These are phyloP conservation scores for Kuraishia hungarica DNA, from an alignment of 805 yeast species.

Conservation along the genomic window DNA sequence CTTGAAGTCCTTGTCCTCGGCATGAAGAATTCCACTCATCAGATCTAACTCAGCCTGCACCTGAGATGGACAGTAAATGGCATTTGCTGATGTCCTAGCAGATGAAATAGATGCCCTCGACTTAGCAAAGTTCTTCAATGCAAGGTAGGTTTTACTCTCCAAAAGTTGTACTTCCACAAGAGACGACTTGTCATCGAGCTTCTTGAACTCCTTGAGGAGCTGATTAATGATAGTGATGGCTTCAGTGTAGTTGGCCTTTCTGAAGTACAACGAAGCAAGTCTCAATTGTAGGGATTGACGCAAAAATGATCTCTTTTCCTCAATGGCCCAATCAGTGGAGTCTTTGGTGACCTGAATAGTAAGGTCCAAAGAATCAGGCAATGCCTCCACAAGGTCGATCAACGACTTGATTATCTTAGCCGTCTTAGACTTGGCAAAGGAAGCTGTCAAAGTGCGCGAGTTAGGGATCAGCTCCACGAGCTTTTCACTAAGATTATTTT, in stretches of 20 bases:
- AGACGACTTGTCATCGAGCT: conserved; percentile 90
- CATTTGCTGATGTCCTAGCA: conserved; percentile 95
- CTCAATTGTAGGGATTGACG: conserved; percentile 84
- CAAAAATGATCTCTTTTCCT: conserved; percentile 77
- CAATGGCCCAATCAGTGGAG: conserved; percentile 80
- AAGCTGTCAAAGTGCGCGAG: conserved; percentile 57
- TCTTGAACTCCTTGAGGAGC: conserved; percentile 78
- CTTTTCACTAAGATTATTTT: conserved; percentile 35
- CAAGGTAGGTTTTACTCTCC: conserved; percentile 85
- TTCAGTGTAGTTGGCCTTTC: conserved; percentile 53
- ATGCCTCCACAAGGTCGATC: conserved; percentile 66
- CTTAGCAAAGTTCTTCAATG: conserved; percentile 84
- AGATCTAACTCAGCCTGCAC: conserved; percentile 91
- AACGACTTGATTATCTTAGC: conserved; percentile 81
- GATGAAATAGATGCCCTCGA: conserved; percentile 88
- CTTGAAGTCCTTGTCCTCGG: conserved; percentile 93
- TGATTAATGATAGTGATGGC: conserved; percentile 66
- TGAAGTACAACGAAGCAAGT: conserved; percentile 66
- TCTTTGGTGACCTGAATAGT: conserved; percentile 71
- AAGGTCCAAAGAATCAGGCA: conserved; percentile 51
- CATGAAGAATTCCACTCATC: conserved; percentile 92
- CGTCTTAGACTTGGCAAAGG: conserved; percentile 87
- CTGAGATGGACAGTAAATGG: conserved; percentile 90
- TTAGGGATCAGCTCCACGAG: conserved; percentile 55
- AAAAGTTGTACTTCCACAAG: conserved; percentile 91